A percentile compares a stretch with the other conserved stretches of the same genome.
phyloP scores from a whole-genome alignment of 805 yeast species.

The Pichia kluyveri region DNA sequence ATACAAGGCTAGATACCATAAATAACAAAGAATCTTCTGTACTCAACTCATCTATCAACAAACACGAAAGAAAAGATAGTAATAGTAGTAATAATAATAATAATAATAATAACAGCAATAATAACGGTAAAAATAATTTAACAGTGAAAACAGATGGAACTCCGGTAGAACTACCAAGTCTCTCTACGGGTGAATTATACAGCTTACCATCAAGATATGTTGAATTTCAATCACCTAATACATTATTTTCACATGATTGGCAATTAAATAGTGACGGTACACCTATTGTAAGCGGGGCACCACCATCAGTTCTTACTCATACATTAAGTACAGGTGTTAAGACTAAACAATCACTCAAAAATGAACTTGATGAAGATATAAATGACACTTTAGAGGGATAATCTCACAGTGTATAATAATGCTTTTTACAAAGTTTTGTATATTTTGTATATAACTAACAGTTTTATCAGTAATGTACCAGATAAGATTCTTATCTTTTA shows the following conservation, averaged over 20 bases:
- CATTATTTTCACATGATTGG: slow-evolving; percentile 58
- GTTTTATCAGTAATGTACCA: no score
- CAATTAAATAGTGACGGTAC: slow-evolving; percentile 35
- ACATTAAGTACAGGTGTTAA: background rate
- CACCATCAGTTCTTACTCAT: background rate
- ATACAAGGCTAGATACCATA: background rate
- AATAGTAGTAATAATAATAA: background rate
- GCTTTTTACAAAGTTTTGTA: no score
- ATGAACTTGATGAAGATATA: background rate
- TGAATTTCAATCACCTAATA: slow-evolving; percentile 79
- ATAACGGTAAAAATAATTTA: background rate
- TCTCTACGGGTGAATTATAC: background rate
- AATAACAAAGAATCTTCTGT: no score
- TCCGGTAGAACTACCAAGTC: background rate
- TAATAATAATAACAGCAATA: background rate
- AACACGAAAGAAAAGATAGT: background rate
- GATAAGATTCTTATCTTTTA: no score
- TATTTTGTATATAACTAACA: no score
- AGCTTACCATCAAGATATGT: slow-evolving; percentile 63
- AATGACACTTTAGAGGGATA: no score
- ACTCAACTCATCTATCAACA: background rate
- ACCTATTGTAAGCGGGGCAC: slow-evolving; percentile 23
- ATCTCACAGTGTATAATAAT: no score
- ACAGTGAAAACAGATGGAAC: background rate
- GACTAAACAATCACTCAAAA: background rate